Evolutionary conservation across 2,329 filamentous ascomycete genomes (phyloP).

Genomic region (Sclerotinia nivalis): DNA sequence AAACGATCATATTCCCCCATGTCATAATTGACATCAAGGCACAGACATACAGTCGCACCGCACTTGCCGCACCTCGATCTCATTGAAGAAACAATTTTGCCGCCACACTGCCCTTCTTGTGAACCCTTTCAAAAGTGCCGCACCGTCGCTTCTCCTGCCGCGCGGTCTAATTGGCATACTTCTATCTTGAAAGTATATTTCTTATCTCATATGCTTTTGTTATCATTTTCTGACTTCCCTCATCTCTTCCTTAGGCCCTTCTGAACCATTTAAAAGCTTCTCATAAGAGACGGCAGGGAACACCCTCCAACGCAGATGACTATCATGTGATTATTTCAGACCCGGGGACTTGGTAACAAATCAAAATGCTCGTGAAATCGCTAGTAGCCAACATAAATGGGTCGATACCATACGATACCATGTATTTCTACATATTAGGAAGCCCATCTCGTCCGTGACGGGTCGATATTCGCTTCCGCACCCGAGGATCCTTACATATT

Average conservation of each 20-base stretch:
- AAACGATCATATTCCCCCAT: conserved; percentile 6
- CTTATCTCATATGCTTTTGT: not conserved
- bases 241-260: not conserved
- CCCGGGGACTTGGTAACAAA: conserved; percentile 10
- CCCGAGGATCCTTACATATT: not conserved
- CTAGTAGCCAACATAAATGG: conserved; percentile 19
- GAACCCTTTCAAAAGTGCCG: conserved; percentile 7
- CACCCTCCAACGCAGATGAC: not conserved
- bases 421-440: conserved; percentile 18
- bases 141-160: conserved; percentile 19
- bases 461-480: not conserved
- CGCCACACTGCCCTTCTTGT: conserved; percentile 15
- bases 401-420: not conserved
- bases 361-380: not conserved
- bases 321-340: conserved; percentile 18
- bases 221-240: not conserved
- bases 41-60: conserved; percentile 2
- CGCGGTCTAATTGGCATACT: conserved; percentile 4
- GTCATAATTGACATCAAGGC: conserved; percentile 8
- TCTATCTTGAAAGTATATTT: not conserved
- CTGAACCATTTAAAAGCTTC: not conserved
- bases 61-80: conserved; percentile 16
- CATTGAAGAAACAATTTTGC: conserved; percentile 21
- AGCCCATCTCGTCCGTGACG: not conserved
- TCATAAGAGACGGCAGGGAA: conserved; percentile 7